phyloP scores from a whole-genome alignment of 148 eudicot genomes.

The Rhododendron kiyosumense region DNA sequence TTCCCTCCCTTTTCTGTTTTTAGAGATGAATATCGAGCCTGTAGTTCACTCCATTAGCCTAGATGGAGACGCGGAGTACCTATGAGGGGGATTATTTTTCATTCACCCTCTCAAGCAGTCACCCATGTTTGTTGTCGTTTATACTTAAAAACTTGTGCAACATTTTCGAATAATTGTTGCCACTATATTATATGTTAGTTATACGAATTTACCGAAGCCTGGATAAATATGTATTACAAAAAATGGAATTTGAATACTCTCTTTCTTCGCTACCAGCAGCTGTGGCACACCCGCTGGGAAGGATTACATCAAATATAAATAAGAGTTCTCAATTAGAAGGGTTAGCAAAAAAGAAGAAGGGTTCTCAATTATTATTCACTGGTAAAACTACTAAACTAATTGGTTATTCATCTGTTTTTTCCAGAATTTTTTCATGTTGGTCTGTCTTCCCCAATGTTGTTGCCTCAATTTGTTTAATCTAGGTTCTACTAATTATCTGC shows the following conservation, averaged over 20 bases:
- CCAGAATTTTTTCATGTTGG: too few species aligned
- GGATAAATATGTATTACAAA: not conserved
- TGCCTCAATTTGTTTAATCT: too few species aligned
- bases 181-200: not conserved
- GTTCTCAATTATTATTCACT: too few species aligned
- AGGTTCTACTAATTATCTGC: too few species aligned
- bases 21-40: not conserved
- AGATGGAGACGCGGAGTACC: not conserved
- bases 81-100: constrained; percentile 9
- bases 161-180: not conserved
- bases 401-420: too few species aligned
- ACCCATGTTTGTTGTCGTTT: not conserved
- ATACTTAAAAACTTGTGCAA: not conserved
- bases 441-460: too few species aligned
- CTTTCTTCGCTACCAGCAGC: not conserved
- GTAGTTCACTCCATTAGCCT: not conserved
- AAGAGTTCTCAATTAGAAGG: too few species aligned
- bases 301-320: too few species aligned
- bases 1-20: not conserved
- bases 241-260: not conserved
- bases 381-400: too few species aligned
- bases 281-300: not conserved
- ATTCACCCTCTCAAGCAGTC: not conserved
- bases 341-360: too few species aligned
- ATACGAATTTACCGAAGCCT: not conserved